These are phyloP conservation scores for Sisymbrium irio DNA, from an alignment of 345 rosid species.

Conservation along the genomic window DNA sequence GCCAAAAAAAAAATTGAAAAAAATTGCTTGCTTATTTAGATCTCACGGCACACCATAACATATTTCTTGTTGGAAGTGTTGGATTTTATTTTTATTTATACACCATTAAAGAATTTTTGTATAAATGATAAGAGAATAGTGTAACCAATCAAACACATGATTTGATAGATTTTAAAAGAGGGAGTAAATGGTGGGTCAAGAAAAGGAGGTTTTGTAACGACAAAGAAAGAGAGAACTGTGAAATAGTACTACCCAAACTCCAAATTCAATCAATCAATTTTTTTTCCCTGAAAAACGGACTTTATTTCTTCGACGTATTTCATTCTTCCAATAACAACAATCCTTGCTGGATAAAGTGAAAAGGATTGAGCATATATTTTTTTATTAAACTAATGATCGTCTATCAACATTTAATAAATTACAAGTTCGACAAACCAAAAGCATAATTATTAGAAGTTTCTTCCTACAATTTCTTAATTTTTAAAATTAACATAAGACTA, in stretches of 20 bases:
- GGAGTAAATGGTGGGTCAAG: background rate
- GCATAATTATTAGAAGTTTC: no score
- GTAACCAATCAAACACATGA: conserved; percentile 13
- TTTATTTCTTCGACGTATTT: background rate
- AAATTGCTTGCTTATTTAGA: background rate
- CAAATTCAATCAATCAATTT: conserved; percentile 29
- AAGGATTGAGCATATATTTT: no score
- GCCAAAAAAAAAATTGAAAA: background rate
- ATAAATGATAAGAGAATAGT: background rate
- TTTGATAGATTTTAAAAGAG: conserved; percentile 20
- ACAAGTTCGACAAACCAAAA: background rate
- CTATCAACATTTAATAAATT: background rate
- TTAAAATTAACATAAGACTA: no score
- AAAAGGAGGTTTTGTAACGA: conserved; percentile 18
- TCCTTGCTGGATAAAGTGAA: background rate
- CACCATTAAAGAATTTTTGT: background rate
- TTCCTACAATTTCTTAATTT: no score
- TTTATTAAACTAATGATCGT: background rate
- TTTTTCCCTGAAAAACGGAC: conserved; percentile 24
- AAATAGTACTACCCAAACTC: conserved; percentile 9
- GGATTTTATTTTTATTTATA: background rate
- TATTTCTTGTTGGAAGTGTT: background rate
- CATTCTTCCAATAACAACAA: conserved; percentile 9
- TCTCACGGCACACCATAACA: background rate
- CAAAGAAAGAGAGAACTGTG: conserved; percentile 10